Base-by-base conservation (phyloP, 768 basidiomycete species). In the Ramaria rubella region DNA sequence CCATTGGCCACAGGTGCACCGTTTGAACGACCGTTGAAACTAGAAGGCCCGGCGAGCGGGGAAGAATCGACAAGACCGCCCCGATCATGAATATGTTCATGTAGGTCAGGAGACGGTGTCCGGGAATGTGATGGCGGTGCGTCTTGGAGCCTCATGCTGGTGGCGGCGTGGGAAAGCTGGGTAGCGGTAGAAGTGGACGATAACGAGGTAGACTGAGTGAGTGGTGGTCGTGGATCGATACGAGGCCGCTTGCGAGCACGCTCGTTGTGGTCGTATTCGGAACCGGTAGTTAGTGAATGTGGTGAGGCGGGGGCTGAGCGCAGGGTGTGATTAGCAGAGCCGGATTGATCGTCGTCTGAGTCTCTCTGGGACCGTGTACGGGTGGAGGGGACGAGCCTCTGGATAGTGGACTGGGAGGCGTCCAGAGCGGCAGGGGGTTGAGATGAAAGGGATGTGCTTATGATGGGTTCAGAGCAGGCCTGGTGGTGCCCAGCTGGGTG, bases 201-300 rank as follows among this genome's bases (percentile, higher is more conserved):
- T 70, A 67, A 68, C 70, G 60, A 64, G 67, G 60, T 65, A 58
- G 64, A 65, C 58, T 68, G 66, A 67, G 65, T 61, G 57, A 68
- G 65, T 62, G 58, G 68, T 67, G 19, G 29, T 14, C 26, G 5
- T 62, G 64, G 75, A 64, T 77, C 75, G 65, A 79, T 74, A 70
- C 86, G 79, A 75, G 84, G 84, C 76, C 86, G 78, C 77, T 87
- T 87, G 72, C 78, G 78, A 62, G 82, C 81, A 69, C 83, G 61
- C 33, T 63, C 60, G 48, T 62, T 61, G 57, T 19, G 59, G 59
- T 62, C 61, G 57, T 33, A 51, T 30, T 21, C 19, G 9, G 49
- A 50, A 2, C 33, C 29, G n/a, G 7, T 31, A 2, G 49, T 36
- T 12, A 29, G 29, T 24, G 29, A 27, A 30, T 24, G 49, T 38